phyloP scores from a whole-genome alignment of 257 asterid species.

The Rhazya stricta region DNA sequence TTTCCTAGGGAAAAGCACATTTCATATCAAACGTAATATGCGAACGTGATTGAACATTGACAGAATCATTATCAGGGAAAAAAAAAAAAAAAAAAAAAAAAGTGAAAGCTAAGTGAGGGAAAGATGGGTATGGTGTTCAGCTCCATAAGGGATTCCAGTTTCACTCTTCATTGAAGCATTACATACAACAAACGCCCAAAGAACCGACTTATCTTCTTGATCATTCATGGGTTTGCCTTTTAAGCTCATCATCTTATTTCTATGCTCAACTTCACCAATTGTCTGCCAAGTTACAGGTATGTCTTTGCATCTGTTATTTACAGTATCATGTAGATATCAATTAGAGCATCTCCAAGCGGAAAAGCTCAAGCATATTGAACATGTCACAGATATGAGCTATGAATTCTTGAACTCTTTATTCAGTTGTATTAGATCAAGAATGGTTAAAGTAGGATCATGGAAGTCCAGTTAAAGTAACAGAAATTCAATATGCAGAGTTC shows the following conservation, averaged over 20 bases:
- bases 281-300: slow-evolving; percentile 73
- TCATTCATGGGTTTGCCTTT: slow-evolving; percentile 48
- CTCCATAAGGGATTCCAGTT: background rate
- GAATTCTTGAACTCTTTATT: background rate
- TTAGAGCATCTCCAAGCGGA: background rate
- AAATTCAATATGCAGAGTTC: slow-evolving; percentile 63
- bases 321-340: background rate
- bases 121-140: slow-evolving; percentile 6
- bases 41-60: slow-evolving; percentile 37
- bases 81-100: too few species aligned
- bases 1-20: slow-evolving; percentile 20
- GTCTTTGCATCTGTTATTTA: background rate
- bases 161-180: slow-evolving; percentile 13
- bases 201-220: slow-evolving; percentile 21
- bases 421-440: background rate
- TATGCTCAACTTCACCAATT: slow-evolving; percentile 44
- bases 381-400: background rate
- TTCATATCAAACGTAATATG: slow-evolving; percentile 24
- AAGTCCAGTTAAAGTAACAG: background rate
- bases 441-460: background rate
- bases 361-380: background rate
- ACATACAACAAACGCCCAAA: slow-evolving; percentile 11
- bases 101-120: slow-evolving; percentile 26
- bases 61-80: slow-evolving; percentile 28
- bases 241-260: slow-evolving; percentile 27